A percentile compares a stretch with the other conserved stretches of the same genome.
Evolutionary conservation across 176 grass and related monocot species (phyloP).

Genomic region (Areca catechu): DNA sequence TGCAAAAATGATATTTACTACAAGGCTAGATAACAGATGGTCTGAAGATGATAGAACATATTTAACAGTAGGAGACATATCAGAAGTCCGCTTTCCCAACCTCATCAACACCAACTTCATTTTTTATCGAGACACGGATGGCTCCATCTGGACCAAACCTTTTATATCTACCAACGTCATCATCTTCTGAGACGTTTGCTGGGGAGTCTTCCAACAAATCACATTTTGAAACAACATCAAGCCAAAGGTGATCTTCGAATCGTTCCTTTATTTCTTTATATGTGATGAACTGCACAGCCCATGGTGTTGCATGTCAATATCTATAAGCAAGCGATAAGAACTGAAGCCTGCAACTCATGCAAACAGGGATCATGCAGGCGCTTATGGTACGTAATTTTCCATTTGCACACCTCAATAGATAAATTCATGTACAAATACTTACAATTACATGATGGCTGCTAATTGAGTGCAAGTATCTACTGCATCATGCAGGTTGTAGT

Average conservation of each 20-base stretch:
- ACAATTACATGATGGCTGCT: too few relatives aligned
- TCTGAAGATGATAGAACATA: too few relatives aligned
- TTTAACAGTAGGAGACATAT: not conserved
- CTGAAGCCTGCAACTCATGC: too few relatives aligned
- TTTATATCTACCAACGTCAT: slow-evolving; percentile 41
- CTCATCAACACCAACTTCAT: slow-evolving; percentile 46
- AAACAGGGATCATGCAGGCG: too few relatives aligned
- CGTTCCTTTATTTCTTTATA: slow-evolving; percentile 77
- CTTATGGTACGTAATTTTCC: too few relatives aligned
- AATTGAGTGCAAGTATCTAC: too few relatives aligned
- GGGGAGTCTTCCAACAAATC: slow-evolving; percentile 56
- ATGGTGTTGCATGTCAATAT: too few relatives aligned
- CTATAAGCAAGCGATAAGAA: too few relatives aligned
- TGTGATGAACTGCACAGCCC: slow-evolving; percentile 39
- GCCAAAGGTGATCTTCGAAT: slow-evolving; percentile 54
- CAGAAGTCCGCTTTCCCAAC: slow-evolving; percentile 13
- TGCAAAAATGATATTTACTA: not conserved
- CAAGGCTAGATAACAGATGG: not conserved
- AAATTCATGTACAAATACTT: too few relatives aligned
- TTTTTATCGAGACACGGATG: slow-evolving; percentile 53
- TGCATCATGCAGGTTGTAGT: too few relatives aligned
- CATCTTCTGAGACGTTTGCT: not conserved
- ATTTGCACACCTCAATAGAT: too few relatives aligned
- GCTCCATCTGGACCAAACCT: slow-evolving; percentile 51
- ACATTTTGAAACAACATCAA: slow-evolving; percentile 85